phyloP scores from a whole-genome alignment of 495 filamentous ascomycete species.

The Penicillium lividum region DNA sequence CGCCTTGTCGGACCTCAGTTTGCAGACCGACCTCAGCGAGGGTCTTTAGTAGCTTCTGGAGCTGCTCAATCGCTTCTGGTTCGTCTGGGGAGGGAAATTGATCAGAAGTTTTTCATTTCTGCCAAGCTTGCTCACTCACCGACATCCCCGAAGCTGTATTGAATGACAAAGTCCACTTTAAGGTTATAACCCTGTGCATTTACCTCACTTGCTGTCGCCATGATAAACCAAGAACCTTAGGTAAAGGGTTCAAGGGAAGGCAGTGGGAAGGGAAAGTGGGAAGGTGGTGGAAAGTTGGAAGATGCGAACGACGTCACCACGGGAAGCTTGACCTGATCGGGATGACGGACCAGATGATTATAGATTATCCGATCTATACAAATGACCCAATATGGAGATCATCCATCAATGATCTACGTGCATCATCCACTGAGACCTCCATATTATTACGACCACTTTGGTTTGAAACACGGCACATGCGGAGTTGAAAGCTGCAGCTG shows the following conservation, averaged over 20 bases:
- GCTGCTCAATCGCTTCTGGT: conserved; percentile 65
- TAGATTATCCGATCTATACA: too few relatives aligned
- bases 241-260: neutral
- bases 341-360: neutral
- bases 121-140: conserved; percentile 45
- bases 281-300: neutral
- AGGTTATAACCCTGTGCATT: conserved; percentile 51
- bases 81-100: conserved; percentile 53
- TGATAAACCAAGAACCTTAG: conserved; percentile 4
- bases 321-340: neutral
- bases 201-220: conserved; percentile 32
- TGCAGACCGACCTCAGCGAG: conserved; percentile 75
- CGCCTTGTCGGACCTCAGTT: conserved; percentile 81
- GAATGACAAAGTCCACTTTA: conserved; percentile 91
- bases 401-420: too few relatives aligned
- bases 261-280: neutral
- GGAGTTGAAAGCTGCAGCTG: neutral
- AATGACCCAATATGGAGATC: too few relatives aligned
- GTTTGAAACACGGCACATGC: conserved; percentile 1
- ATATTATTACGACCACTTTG: too few relatives aligned
- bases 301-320: neutral
- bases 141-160: conserved; percentile 67
- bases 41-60: conserved; percentile 71
- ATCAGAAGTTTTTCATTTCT: conserved; percentile 1
- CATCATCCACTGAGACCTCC: too few relatives aligned